phyloP scores from a whole-genome alignment of 768 basidiomycete species.

The Boletales sp. region DNA sequence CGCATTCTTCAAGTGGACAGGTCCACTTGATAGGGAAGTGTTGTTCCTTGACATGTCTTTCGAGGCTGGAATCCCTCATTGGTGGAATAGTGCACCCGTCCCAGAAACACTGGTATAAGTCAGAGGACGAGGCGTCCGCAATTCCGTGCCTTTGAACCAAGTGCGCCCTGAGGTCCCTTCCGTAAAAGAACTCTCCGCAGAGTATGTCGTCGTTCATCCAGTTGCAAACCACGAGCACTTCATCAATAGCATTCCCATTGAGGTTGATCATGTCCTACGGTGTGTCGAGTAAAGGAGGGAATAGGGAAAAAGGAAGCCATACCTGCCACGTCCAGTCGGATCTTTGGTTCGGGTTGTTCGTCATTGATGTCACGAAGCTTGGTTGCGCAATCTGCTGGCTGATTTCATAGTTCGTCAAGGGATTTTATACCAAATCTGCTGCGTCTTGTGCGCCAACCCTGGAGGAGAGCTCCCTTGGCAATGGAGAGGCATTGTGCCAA shows the following conservation, averaged over 20 bases:
- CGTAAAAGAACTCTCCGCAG: background rate
- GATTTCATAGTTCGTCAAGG: too few relatives aligned
- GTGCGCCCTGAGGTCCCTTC: conserved; percentile 3
- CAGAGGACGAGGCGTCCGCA: background rate
- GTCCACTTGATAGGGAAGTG: conserved; percentile 13
- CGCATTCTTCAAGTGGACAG: background rate
- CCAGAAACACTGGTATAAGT: conserved; percentile 10
- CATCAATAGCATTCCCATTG: background rate
- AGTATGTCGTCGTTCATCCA: background rate
- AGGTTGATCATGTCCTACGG: conserved; percentile 4
- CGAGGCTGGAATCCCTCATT: conserved; percentile 10
- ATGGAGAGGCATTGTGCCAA: background rate
- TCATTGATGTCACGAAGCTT: background rate
- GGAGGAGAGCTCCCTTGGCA: background rate
- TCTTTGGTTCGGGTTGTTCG: background rate
- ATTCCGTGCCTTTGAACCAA: conserved; percentile 3
- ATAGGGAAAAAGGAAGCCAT: background rate
- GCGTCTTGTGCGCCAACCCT: background rate
- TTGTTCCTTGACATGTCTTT: conserved; percentile 7
- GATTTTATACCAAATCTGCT: conserved; percentile 5
- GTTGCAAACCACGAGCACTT: background rate
- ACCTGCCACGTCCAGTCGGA: background rate
- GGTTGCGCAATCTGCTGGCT: too few relatives aligned
- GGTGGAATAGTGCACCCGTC: background rate
- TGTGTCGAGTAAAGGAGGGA: background rate